Base-by-base conservation (phyloP, 768 basidiomycete species). In the Clitopilus passeckerianus region DNA sequence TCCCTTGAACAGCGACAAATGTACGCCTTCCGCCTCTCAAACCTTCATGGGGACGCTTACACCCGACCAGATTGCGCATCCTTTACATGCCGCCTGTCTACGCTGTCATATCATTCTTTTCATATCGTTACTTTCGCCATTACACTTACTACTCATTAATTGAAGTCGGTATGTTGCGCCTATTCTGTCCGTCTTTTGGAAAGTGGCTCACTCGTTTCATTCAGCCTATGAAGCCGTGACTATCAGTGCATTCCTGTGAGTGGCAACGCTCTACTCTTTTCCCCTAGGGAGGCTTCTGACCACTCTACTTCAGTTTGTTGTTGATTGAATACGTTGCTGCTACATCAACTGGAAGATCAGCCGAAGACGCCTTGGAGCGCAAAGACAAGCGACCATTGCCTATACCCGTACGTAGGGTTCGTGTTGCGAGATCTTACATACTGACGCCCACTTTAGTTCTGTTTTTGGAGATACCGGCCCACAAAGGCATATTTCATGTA, bases 401-500 rank as follows among this genome's bases (percentile, higher is more conserved):
- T 8, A 66, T 92, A 12, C 91, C 91, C 4, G 83, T 74, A 56
- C 18, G 71, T 69, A 30, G 10, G 5, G 34, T 23, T 27, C 16
- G 34, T 14, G n/a, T 15, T 15, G 20, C 44, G 27, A 30, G 35
- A 59, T 20, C 43, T 30, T 56, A 54, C 22, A 15, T 57, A 15
- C 58, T 30, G 37, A 37, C 7, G 27, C 20, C 9, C n/a, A 2
- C 37, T 3, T 5, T 67, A 92, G 89, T 84, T 94, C 64, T 91
- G 90, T 69, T 93, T 79, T 67, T 91, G 85, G 85, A 78, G 89
- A 66, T 93, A 89, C 68, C 77, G 91, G 15, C 91, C 91, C 0
- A 90, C 90, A 15, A 93, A 92, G 85, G 78, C 88, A 1, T 93
- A 95, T 73, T 96, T 96, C 70, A 91, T 95, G 86, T 88, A 93